phyloP scores from a whole-genome alignment of 2,329 filamentous ascomycete species.

The Cercospora sojina region DNA sequence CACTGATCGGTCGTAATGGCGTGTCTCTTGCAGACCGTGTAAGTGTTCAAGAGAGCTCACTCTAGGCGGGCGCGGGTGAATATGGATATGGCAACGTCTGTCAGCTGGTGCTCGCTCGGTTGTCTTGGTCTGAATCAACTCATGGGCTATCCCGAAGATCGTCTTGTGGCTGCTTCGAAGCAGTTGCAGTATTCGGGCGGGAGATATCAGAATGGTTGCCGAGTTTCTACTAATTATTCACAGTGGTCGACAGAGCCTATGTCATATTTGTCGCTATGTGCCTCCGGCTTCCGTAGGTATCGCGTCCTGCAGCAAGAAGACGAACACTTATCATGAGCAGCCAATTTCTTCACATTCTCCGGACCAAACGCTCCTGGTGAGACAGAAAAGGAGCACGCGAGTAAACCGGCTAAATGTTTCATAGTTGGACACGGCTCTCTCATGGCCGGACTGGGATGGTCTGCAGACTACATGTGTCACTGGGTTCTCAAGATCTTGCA shows the following conservation, averaged over 20 bases:
- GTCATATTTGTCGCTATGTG: conserved; percentile 32
- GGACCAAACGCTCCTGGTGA: conserved; percentile 28
- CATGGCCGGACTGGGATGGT: conserved; percentile 31
- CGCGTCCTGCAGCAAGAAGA: neutral
- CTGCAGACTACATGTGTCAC: conserved; percentile 34
- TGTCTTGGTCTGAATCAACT: neutral
- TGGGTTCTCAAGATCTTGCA: conserved; percentile 35
- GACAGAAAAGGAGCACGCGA: neutral
- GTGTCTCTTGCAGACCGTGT: conserved; percentile 24
- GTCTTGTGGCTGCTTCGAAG: neutral
- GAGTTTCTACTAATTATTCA: neutral
- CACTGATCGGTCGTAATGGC: conserved; percentile 41
- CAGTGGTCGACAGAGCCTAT: conserved; percentile 30
- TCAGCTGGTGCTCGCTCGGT: neutral
- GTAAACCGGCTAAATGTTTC: neutral
- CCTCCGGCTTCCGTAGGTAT: conserved; percentile 28
- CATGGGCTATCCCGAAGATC: neutral
- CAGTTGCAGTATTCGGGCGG: neutral
- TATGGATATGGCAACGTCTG: neutral
- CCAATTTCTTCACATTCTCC: conserved; percentile 34
- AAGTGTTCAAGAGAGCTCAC: neutral
- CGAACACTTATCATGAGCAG: neutral
- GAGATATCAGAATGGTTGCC: neutral
- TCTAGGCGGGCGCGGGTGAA: neutral
- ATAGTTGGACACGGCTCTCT: conserved; percentile 31